These are phyloP conservation scores for Warburgia ugandensis DNA, from an alignment of 164 flowering plant genomes.

Conservation along the genomic window DNA sequence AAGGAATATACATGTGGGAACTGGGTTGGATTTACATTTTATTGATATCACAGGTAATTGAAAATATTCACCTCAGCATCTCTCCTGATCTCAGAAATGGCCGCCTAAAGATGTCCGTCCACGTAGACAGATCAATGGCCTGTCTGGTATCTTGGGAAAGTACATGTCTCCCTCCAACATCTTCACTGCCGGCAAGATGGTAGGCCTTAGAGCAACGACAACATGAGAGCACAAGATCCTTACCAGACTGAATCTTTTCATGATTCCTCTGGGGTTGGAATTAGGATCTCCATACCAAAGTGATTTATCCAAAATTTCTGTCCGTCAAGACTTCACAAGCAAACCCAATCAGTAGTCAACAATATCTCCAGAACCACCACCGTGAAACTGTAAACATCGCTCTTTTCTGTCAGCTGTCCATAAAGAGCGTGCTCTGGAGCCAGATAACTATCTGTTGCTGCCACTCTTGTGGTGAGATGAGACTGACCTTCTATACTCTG, in stretches of 20 bases:
- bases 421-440: conserved; percentile 88
- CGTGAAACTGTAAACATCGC: conserved; percentile 85
- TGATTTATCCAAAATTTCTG: conserved; percentile 45
- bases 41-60: background rate
- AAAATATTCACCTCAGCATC: conserved; percentile 40
- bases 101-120: conserved; percentile 36
- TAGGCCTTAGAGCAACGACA: conserved; percentile 80
- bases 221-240: conserved; percentile 86
- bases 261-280: conserved; percentile 41
- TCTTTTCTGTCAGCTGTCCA: conserved; percentile 81
- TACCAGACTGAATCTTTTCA: conserved; percentile 67
- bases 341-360: conserved; percentile 81
- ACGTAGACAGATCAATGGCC: conserved; percentile 40
- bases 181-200: conserved; percentile 58
- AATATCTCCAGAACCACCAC: conserved; percentile 67
- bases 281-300: conserved; percentile 27
- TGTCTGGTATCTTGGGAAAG: conserved; percentile 64
- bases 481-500: conserved; percentile 72
- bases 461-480: conserved; percentile 80
- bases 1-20: too few species aligned
- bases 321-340: conserved; percentile 54
- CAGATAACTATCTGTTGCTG: conserved; percentile 80
- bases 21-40: background rate
- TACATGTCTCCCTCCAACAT: conserved; percentile 93
- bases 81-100: conserved; percentile 27